These are phyloP conservation scores for Backusella tuberculispora DNA, from an alignment of 192 early-diverging fungal genomes.

Conservation along the genomic window DNA sequence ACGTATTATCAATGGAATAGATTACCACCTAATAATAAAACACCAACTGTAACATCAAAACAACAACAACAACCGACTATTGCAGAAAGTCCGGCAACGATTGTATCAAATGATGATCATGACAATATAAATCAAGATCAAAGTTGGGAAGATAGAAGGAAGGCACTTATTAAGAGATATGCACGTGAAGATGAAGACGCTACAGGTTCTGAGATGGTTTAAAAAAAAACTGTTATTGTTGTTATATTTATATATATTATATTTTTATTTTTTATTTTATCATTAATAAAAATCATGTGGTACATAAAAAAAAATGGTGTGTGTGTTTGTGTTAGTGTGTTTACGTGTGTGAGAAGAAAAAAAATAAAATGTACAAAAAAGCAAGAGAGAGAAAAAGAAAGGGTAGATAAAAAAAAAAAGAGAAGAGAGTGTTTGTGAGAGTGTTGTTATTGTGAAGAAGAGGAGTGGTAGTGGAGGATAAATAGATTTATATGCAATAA, in stretches of 20 bases:
- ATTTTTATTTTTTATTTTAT: not conserved
- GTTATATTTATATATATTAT: not conserved
- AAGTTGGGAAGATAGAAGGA: slow-evolving; percentile 23
- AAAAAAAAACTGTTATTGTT: no score
- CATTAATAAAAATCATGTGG: slow-evolving; percentile 1
- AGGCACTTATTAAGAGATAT: slow-evolving; percentile 25
- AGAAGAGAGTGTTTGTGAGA: slow-evolving; percentile 10
- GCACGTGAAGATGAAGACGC: slow-evolving; percentile 7
- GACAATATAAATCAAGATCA: not conserved
- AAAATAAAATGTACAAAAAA: slow-evolving; percentile 3
- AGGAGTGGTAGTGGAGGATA: not conserved
- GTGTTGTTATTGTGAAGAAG: not conserved
- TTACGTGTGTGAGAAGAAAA: not conserved
- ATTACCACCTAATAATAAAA: not conserved
- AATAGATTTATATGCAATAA: slow-evolving; percentile 11
- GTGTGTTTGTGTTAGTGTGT: not conserved
- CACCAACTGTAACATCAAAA: not conserved
- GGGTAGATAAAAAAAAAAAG: no score
- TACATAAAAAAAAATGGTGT: not conserved
- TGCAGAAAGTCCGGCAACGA: not conserved
- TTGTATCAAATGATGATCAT: not conserved
- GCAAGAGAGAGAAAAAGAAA: no score
- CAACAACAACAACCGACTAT: not conserved
- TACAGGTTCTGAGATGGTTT: no score
- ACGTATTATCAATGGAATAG: slow-evolving; percentile 30